Conservation (phyloP, 2,329 filamentous ascomycete species). For the Hymenoscyphus repandus region DNA sequence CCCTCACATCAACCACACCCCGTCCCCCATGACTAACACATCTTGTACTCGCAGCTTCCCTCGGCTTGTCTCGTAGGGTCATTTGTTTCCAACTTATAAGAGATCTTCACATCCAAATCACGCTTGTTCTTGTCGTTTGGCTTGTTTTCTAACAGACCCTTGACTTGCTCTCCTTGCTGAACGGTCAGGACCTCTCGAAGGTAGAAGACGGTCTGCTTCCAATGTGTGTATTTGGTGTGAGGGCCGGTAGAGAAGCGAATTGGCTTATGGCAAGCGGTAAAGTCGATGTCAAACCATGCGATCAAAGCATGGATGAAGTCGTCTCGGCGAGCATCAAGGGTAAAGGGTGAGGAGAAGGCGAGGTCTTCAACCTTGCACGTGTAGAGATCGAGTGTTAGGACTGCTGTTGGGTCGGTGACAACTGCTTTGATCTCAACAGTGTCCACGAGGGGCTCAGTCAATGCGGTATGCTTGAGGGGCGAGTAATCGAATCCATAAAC, state of each 20-base stretch:
- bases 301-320: conserved; percentile 97
- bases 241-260: conserved; percentile 95
- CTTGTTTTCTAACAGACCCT: conserved; percentile 70
- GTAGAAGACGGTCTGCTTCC: conserved; percentile 99
- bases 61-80: conserved; percentile 64
- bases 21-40: conserved; percentile 47
- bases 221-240: conserved; percentile 98
- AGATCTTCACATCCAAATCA: conserved; percentile 86
- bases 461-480: conserved; percentile 86
- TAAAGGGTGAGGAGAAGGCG: conserved; percentile 75
- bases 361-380: conserved; percentile 80
- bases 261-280: conserved; percentile 96
- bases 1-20: conserved; percentile 13
- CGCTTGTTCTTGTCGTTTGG: conserved; percentile 93
- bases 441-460: conserved; percentile 94
- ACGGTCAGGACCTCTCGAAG: conserved; percentile 89
- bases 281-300: conserved; percentile 99
- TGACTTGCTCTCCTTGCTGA: conserved; percentile 76
- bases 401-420: conserved; percentile 80
- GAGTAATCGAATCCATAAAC: conserved; percentile 98
- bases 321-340: conserved; percentile 70
- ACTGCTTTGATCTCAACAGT: conserved; percentile 97
- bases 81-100: conserved; percentile 73
- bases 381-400: conserved; percentile 90
- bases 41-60: conserved; percentile 75